Base-by-base conservation (phyloP, 805 yeast genomes). In the Yamadazyma olivae region DNA sequence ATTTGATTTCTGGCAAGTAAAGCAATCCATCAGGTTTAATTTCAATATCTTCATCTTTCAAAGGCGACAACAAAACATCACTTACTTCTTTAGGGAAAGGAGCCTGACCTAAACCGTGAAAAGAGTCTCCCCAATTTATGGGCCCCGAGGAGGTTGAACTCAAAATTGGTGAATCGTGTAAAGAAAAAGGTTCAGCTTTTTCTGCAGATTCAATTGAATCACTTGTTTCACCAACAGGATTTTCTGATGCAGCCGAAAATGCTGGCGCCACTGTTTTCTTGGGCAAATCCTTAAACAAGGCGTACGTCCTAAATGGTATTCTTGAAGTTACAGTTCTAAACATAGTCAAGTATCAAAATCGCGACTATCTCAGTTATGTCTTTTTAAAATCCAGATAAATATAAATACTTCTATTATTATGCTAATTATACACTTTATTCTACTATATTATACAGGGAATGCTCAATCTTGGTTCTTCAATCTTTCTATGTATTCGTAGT, bases 1-100 rank as follows among this genome's bases (percentile, higher is more conserved):
- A 93, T 56, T 91, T 91, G 62, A 93, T 93, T 57, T 93, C 99
- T 0, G 99, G 99, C 30, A 93, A 66, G 51, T 87, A 93, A 6
- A 93, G 59, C 33, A 93, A 66, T 12, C 98, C 98, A 57, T 93
- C 99, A 1, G 98, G 98, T 42, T 91, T 93, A 46, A 93, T 83
- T 57, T 93, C 99, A 35, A 93, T 79, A 48, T 91, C 97, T 18
- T 72, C 71, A 5, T 76, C 71, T 0, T 71, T 73, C n/a, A 93
- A 54, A 0, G 81, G 75, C 5, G 81, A 75, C 35, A 79, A 55
- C 13, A 93, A 64, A n/a, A 77, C 67, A 17, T 75, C 74, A 36
- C 77, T 79, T 0, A 80, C 70, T 27, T 77, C 75, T 12, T 67
- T 67, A 3, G 79, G 62, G 51, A 93, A 91, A 1, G 96, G 82